These are phyloP conservation scores for Aspergillus carbonarius DNA, from an alignment of 2,329 filamentous ascomycete species.

Conservation along the genomic window DNA sequence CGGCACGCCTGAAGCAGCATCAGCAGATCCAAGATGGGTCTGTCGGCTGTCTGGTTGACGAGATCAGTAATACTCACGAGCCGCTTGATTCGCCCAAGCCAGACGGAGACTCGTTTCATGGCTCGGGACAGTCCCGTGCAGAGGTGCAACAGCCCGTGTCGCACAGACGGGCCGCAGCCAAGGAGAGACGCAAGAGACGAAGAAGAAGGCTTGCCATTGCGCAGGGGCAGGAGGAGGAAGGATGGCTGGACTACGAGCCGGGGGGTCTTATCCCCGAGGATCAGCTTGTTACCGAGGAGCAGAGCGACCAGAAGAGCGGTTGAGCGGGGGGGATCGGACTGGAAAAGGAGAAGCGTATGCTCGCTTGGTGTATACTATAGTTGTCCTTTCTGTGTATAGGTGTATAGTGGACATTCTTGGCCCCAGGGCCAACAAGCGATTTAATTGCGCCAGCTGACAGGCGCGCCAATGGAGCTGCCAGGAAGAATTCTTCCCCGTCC, in stretches of 20 bases:
- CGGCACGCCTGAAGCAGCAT: conserved; percentile 32
- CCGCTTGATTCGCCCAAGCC: neutral
- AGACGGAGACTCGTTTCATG: neutral
- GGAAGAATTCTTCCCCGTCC: neutral
- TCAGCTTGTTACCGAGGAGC: neutral
- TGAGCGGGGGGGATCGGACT: neutral
- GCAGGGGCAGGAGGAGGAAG: conserved; percentile 20
- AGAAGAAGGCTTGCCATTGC: conserved; percentile 20
- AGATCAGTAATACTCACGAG: conserved; percentile 1
- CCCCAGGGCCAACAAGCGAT: neutral
- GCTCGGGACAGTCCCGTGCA: neutral
- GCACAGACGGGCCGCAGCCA: conserved; percentile 17
- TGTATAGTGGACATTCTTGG: neutral
- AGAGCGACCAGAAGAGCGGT: neutral
- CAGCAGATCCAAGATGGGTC: conserved; percentile 22
- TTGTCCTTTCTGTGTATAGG: neutral
- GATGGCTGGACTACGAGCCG: conserved; percentile 23
- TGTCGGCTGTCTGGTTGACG: conserved; percentile 1
- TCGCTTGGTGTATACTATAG: neutral
- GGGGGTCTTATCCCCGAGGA: conserved; percentile 19
- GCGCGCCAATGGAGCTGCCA: neutral
- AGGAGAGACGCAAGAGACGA: conserved; percentile 24
- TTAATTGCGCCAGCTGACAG: neutral
- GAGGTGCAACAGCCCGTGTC: conserved; percentile 7
- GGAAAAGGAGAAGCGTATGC: neutral